These are phyloP conservation scores for Apiospora marii DNA, from an alignment of 2,329 filamentous ascomycete species.

Conservation along the genomic window DNA sequence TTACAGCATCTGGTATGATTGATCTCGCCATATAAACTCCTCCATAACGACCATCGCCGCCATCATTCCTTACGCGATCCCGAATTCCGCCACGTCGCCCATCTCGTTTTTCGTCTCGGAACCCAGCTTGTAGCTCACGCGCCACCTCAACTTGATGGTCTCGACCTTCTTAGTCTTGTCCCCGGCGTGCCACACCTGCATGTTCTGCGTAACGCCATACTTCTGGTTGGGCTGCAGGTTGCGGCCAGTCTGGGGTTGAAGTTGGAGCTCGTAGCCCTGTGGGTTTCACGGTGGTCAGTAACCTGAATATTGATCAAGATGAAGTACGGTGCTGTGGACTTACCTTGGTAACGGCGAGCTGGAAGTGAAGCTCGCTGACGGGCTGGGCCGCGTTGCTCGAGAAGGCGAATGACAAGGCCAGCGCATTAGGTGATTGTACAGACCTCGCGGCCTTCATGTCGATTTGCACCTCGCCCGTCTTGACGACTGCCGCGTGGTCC, in stretches of 20 bases:
- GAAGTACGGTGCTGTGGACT: slow-evolving; percentile 28
- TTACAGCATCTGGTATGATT: too few species aligned
- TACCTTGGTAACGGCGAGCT: slow-evolving; percentile 94
- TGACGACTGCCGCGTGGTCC: slow-evolving; percentile 71
- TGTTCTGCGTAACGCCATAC: slow-evolving; percentile 80
- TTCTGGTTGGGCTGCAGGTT: slow-evolving; percentile 76
- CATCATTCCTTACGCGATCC: slow-evolving; percentile 62
- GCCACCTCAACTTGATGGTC: slow-evolving; percentile 89
- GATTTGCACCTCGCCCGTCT: slow-evolving; percentile 74
- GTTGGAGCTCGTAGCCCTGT: slow-evolving; percentile 80
- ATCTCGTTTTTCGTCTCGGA: slow-evolving; percentile 76
- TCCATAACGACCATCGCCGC: background rate
- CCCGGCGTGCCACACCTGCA: slow-evolving; percentile 77
- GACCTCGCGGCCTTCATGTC: slow-evolving; percentile 74
- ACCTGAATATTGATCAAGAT: background rate
- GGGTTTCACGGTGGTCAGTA: slow-evolving; percentile 24
- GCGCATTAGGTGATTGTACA: slow-evolving; percentile 59
- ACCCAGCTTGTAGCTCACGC: slow-evolving; percentile 79
- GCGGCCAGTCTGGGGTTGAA: slow-evolving; percentile 86
- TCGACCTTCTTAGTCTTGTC: slow-evolving; percentile 73
- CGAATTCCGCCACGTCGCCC: slow-evolving; percentile 83
- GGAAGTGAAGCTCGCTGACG: slow-evolving; percentile 84
- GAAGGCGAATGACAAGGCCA: slow-evolving; percentile 80
- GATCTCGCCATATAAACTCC: background rate
- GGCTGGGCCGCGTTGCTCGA: slow-evolving; percentile 79